phyloP scores from a whole-genome alignment of 768 basidiomycete genomes.

The Trichaptum fuscoviolaceum region DNA sequence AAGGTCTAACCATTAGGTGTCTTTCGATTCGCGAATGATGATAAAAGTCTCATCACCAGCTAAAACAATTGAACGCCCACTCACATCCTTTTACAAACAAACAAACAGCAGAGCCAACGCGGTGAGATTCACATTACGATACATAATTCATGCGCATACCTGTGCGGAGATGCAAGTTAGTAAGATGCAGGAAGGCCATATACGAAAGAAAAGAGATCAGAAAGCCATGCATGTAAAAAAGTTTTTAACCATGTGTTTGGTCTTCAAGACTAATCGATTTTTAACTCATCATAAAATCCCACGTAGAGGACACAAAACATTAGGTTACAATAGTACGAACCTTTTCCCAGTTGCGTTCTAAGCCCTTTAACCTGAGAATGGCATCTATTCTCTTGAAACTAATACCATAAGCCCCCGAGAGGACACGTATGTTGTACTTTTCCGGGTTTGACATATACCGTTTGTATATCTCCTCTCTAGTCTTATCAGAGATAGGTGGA shows the following conservation, averaged over 20 bases:
- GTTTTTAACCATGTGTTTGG: conserved; percentile 62
- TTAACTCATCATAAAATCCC: conserved; percentile 46
- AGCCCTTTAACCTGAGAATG: conserved; percentile 73
- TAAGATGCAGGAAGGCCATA: conserved; percentile 21
- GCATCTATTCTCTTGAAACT: conserved; percentile 80
- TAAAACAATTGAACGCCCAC: conserved; percentile 14
- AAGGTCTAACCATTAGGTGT: conserved; percentile 48
- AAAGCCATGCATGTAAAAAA: conserved; percentile 35
- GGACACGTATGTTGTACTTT: conserved; percentile 47
- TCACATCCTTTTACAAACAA: conserved; percentile 33
- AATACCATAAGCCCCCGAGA: conserved; percentile 59
- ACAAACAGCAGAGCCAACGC: conserved; percentile 3
- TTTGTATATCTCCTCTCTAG: conserved; percentile 53
- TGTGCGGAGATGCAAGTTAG: conserved; percentile 10
- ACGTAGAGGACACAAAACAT: conserved; percentile 8
- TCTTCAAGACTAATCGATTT: conserved; percentile 97
- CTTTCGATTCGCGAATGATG: conserved; percentile 71
- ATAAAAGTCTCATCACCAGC: conserved; percentile 45
- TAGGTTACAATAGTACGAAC: conserved; percentile 37
- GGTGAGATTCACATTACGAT: not conserved
- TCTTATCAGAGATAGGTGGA: conserved; percentile 60
- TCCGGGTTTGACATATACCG: conserved; percentile 56
- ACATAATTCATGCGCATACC: conserved; percentile 3
- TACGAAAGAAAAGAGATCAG: conserved; percentile 23
- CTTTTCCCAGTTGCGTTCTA: conserved; percentile 69